Evolutionary conservation across 176 grass and related monocot species (phyloP).

Genomic region (Saccharum spontaneum): DNA sequence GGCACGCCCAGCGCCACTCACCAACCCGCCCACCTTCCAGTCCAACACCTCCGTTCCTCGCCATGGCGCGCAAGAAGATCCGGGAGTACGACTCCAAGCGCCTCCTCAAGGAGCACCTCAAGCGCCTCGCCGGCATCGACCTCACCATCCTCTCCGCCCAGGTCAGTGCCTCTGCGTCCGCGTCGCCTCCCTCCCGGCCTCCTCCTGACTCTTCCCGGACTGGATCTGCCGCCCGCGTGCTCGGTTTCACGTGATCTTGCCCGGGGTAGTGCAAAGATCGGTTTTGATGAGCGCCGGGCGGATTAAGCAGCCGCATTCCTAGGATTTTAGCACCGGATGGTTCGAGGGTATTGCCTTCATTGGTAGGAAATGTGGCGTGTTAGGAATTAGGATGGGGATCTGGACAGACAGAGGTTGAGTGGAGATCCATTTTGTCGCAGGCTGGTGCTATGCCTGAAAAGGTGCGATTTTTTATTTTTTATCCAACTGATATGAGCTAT

Average conservation of each 20-base stretch:
- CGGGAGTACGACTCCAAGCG: constrained; percentile 97
- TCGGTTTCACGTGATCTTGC: no score
- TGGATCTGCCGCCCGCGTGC: constrained; percentile 24
- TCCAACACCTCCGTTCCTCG: background rate
- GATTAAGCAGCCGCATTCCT: background rate
- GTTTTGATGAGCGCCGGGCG: background rate
- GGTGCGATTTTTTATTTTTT: background rate
- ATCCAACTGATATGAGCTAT: background rate
- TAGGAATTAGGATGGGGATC: constrained; percentile 15
- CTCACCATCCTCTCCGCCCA: constrained; percentile 85
- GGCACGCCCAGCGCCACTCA: background rate
- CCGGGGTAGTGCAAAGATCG: background rate
- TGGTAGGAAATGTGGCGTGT: background rate
- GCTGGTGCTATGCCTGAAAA: background rate
- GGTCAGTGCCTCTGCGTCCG: constrained; percentile 21
- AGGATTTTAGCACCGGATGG: background rate
- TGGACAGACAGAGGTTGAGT: background rate
- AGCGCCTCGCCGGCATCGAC: constrained; percentile 79
- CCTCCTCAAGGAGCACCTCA: constrained; percentile 85
- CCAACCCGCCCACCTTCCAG: background rate
- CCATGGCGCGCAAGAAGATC: constrained; percentile 98
- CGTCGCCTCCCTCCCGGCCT: background rate
- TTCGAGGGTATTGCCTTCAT: background rate
- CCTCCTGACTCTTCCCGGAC: background rate
- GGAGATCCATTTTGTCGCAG: background rate